phyloP scores from a whole-genome alignment of 148 eudicot species.

The Arbutus unedo region DNA sequence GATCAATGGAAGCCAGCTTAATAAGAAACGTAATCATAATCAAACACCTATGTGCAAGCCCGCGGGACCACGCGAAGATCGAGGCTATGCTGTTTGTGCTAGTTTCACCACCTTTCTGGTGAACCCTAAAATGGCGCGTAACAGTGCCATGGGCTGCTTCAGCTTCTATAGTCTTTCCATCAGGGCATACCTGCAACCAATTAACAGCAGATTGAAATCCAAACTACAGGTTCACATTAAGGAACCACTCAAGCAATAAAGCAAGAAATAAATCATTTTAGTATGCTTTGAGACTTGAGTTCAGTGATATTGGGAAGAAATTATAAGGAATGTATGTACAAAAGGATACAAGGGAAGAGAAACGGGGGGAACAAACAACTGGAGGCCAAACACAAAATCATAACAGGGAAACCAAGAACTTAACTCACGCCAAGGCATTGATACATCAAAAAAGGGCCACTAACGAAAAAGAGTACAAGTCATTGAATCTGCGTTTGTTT shows the following conservation, averaged over 20 bases:
- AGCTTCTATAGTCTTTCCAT: constrained; percentile 52
- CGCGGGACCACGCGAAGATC: constrained; percentile 53
- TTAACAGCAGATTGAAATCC: background rate
- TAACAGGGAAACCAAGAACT: no score
- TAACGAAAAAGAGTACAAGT: background rate
- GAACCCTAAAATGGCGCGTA: constrained; percentile 49
- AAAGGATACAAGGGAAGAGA: background rate
- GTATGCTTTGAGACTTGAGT: background rate
- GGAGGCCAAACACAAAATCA: background rate
- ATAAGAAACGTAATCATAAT: background rate
- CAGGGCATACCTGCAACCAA: constrained; percentile 30
- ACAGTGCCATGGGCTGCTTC: constrained; percentile 63
- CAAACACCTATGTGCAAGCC: constrained; percentile 44
- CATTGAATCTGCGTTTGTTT: background rate
- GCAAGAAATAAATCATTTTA: background rate
- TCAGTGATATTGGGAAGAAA: background rate
- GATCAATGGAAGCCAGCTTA: background rate
- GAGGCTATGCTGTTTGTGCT: constrained; percentile 61
- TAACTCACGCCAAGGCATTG: background rate
- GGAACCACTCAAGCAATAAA: background rate
- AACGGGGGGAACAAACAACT: background rate
- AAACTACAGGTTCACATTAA: background rate
- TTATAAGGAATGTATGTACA: background rate
- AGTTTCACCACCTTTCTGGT: constrained; percentile 56
- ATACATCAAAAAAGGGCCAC: background rate